phyloP scores from a whole-genome alignment of 2,329 filamentous ascomycete species.

The Chaetomium sp. region DNA sequence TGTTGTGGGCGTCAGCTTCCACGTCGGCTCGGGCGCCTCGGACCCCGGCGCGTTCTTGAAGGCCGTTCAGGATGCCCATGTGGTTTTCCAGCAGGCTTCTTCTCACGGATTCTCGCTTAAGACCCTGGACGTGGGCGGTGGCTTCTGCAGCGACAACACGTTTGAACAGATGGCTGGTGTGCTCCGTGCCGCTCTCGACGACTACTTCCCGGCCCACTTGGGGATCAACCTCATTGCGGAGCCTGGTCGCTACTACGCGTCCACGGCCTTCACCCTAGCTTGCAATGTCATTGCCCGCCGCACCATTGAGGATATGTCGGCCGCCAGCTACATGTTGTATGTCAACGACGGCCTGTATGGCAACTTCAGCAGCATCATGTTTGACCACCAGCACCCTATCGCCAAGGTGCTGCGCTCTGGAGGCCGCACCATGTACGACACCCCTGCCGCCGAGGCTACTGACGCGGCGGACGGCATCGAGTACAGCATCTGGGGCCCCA shows the following conservation, averaged over 20 bases:
- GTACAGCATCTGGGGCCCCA: conserved; percentile 98
- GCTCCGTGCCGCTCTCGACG: conserved; percentile 76
- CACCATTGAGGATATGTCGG: conserved; percentile 69
- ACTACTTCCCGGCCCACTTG: conserved; percentile 75
- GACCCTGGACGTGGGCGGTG: conserved; percentile 90
- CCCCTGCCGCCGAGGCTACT: conserved; percentile 43
- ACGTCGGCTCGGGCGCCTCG: conserved; percentile 93
- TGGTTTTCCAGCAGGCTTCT: conserved; percentile 83
- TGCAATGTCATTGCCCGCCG: conserved; percentile 96
- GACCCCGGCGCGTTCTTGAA: conserved; percentile 90
- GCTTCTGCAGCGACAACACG: conserved; percentile 78
- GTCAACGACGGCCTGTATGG: conserved; percentile 97
- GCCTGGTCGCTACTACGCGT: conserved; percentile 94
- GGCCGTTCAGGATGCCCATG: conserved; percentile 84
- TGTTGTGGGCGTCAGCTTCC: conserved; percentile 95
- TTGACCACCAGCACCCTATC: conserved; percentile 91
- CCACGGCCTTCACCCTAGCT: conserved; percentile 88
- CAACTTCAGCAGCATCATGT: conserved; percentile 99
- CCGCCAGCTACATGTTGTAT: conserved; percentile 91
- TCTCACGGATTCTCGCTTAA: conserved; percentile 77
- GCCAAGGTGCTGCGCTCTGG: conserved; percentile 75
- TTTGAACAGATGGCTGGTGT: conserved; percentile 89
- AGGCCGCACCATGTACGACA: conserved; percentile 61
- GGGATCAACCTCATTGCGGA: conserved; percentile 88
- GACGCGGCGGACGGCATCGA: conserved; percentile 58